Percentiles rank a stretch among this genome's conserved stretches.
Evolutionary conservation across 1,284 basidiomycete species (phyloP).

Genomic region (Coniferiporia sulphurascens): DNA sequence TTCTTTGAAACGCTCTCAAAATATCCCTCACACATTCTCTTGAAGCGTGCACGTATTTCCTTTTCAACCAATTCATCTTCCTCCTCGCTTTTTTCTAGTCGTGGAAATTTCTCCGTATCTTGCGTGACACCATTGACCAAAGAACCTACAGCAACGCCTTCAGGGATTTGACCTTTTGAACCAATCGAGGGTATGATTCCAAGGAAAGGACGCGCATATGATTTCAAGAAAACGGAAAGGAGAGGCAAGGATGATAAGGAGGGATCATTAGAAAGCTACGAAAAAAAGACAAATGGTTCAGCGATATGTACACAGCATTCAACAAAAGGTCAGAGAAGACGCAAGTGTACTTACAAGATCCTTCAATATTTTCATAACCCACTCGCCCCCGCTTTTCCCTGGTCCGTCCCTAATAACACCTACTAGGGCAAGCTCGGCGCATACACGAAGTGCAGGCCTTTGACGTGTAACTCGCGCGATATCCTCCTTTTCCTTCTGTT

Average conservation of each 20-base stretch:
- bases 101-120: conserved; percentile 38
- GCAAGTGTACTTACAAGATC: conserved; percentile 60
- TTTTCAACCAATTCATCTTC: conserved; percentile 75
- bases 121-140: conserved; percentile 42
- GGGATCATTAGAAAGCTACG: conserved; percentile 81
- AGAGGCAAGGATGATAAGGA: conserved; percentile 82
- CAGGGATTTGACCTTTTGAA: conserved; percentile 51
- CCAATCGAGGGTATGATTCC: conserved; percentile 53
- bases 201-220: conserved; percentile 77
- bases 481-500: conserved; percentile 95
- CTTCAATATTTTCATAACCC: conserved; percentile 78
- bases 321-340: conserved; percentile 2
- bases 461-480: conserved; percentile 75
- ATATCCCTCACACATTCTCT: conserved; percentile 89
- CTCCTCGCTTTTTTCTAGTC: conserved; percentile 36
- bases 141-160: conserved; percentile 48
- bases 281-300: conserved; percentile 15
- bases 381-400: conserved; percentile 71
- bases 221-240: conserved; percentile 80
- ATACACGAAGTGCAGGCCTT: conserved; percentile 80
- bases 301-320: neutral
- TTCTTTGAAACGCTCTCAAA: conserved; percentile 91
- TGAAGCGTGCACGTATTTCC: conserved; percentile 84
- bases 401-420: conserved; percentile 71
- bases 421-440: conserved; percentile 86